These are phyloP conservation scores for Castanopsis chinensis DNA, from an alignment of 306 rosid species.

Conservation along the genomic window DNA sequence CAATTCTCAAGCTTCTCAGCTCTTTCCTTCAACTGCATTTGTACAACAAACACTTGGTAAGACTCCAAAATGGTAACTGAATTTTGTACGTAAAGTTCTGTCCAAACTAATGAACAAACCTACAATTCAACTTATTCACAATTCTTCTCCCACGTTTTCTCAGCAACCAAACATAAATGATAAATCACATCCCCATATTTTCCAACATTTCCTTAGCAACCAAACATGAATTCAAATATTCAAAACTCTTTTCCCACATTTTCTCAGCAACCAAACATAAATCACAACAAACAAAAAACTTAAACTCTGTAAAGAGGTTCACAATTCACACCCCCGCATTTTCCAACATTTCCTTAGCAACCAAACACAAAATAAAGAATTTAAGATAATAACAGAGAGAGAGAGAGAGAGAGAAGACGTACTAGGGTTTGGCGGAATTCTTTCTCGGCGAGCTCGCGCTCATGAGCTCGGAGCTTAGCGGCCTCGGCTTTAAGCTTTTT, in stretches of 20 bases:
- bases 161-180: background rate
- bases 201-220: no score
- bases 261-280: no score
- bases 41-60: background rate
- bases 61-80: background rate
- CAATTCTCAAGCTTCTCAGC: slow-evolving; percentile 52
- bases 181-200: background rate
- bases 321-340: no score
- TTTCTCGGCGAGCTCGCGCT: slow-evolving; percentile 37
- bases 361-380: no score
- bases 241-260: no score
- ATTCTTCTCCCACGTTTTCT: background rate
- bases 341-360: no score
- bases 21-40: slow-evolving; percentile 48
- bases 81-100: background rate
- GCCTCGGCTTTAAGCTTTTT: slow-evolving; percentile 48
- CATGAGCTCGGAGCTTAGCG: slow-evolving; percentile 41
- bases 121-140: background rate
- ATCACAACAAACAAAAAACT: no score
- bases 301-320: no score
- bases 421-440: slow-evolving; percentile 55
- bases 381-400: no score
- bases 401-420: background rate
- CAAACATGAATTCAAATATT: no score
- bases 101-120: background rate